These are phyloP conservation scores for Tulasnella sp. DNA, from an alignment of 768 basidiomycete genomes.

Conservation along the genomic window DNA sequence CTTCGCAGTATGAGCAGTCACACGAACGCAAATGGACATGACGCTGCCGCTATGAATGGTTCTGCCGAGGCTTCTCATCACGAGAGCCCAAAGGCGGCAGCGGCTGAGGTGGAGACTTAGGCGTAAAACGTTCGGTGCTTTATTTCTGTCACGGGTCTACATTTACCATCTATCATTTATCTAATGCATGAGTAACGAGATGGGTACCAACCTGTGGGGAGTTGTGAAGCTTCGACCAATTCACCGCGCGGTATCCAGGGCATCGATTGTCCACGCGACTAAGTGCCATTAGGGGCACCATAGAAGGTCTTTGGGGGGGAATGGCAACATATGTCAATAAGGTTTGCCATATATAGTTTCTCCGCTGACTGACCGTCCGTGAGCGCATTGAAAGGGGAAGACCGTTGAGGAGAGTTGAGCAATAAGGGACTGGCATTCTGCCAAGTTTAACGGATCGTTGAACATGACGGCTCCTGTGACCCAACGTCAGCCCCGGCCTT, in stretches of 20 bases:
- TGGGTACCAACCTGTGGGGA: no score
- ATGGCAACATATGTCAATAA: neutral
- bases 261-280: neutral
- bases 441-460: conserved; percentile 60
- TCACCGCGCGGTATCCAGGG: neutral
- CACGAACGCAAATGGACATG: no score
- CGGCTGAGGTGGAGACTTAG: neutral
- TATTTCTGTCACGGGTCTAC: neutral
- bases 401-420: conserved; percentile 53
- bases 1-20: neutral
- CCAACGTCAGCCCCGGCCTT: neutral
- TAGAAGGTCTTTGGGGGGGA: conserved; percentile 35
- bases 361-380: conserved; percentile 53
- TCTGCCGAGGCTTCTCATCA: neutral
- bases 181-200: neutral
- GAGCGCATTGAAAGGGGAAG: conserved; percentile 93
- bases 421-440: conserved; percentile 64
- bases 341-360: conserved; percentile 4
- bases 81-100: neutral
- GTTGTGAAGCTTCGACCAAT: neutral
- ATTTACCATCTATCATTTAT: neutral
- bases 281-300: conserved; percentile 36
- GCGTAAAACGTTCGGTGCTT: neutral
- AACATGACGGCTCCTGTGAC: conserved; percentile 89
- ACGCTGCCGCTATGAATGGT: neutral